Evolutionary conservation across 1,284 basidiomycete genomes (phyloP).

Genomic region (Ceratobasidium papillatum): DNA sequence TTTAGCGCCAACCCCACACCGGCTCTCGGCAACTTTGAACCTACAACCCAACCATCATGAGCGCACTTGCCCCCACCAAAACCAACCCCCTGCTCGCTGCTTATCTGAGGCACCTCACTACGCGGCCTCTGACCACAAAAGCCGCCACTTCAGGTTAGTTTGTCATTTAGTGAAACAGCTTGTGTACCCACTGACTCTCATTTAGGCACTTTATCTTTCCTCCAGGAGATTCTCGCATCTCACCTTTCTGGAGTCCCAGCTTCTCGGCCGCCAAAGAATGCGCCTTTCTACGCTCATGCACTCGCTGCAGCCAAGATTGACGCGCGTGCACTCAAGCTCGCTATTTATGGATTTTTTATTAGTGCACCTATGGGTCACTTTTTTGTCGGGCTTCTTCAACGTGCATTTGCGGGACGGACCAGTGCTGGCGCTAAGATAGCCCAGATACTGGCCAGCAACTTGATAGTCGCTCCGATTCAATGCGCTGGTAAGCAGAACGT

Average conservation of each 20-base stretch:
- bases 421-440: constrained; percentile 70
- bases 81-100: constrained; percentile 56
- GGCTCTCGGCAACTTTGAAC: constrained; percentile 9
- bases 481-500: constrained; percentile 61
- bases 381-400: constrained; percentile 76
- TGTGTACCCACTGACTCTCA: background rate
- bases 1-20: background rate
- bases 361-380: constrained; percentile 85
- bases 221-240: constrained; percentile 82
- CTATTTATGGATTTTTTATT: constrained; percentile 81
- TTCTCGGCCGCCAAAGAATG: constrained; percentile 61
- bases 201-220: constrained; percentile 71
- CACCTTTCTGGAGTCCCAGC: constrained; percentile 69
- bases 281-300: constrained; percentile 61
- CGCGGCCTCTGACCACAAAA: constrained; percentile 78
- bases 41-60: constrained; percentile 21
- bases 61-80: constrained; percentile 19
- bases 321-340: constrained; percentile 79
- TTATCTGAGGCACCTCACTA: constrained; percentile 69
- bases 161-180: constrained; percentile 5
- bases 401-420: constrained; percentile 79
- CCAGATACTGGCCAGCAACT: constrained; percentile 80
- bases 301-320: constrained; percentile 69
- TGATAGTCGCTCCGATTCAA: constrained; percentile 82
- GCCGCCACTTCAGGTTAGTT: constrained; percentile 68